Base-by-base conservation (phyloP, 1,284 basidiomycete species). In the Gomphus bonarii region DNA sequence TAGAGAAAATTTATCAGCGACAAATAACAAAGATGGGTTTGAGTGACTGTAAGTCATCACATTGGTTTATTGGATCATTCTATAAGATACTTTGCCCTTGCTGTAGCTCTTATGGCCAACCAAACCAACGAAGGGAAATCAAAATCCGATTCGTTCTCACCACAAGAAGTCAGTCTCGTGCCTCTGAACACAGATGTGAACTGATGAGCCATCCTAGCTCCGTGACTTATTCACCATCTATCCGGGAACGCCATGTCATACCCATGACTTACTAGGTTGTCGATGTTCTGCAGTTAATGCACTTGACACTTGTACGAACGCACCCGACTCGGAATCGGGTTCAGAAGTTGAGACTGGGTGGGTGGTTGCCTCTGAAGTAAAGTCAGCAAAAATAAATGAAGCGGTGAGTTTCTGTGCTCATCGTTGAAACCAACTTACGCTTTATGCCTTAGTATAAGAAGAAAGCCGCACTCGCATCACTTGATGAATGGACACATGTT, bases 1-100 rank as follows among this genome's bases (percentile, higher is more conserved):
- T 40, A 88, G 87, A 91, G 69, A 91, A 91, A 69, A 91, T 91
- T 18, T 91, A 80, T 64, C 89, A 97, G 70, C 80, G 97, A 51
- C 95, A 98, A 70, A 82, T 98, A 28, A 97, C 91, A n/a, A 99
- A 99, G 70, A 79, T 93, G 14, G 95, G 92, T 1, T 71, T 99
- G 50, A 91, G 88, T 64, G 82, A 88, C 62, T 89, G 91, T 91
- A 63, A 73, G 85, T 74, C 47, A 4, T 25, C 25, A 25, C 4
- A 10, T 38, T 50, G 30, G 35, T 55, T 47, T 40, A 16, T n/a
- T 40, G n/a, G 33, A 35, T 48, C 22, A 33, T 3, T 30, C 43
- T 9, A 22, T 33, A 20, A 25, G 55, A 44, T 25, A 52, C 50
- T 14, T 38, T 36, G 62, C 60, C 60, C 43, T 56, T 44, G 6